Conservation (phyloP, 2,329 filamentous ascomycete genomes). For the Exophiala viscosa region DNA sequence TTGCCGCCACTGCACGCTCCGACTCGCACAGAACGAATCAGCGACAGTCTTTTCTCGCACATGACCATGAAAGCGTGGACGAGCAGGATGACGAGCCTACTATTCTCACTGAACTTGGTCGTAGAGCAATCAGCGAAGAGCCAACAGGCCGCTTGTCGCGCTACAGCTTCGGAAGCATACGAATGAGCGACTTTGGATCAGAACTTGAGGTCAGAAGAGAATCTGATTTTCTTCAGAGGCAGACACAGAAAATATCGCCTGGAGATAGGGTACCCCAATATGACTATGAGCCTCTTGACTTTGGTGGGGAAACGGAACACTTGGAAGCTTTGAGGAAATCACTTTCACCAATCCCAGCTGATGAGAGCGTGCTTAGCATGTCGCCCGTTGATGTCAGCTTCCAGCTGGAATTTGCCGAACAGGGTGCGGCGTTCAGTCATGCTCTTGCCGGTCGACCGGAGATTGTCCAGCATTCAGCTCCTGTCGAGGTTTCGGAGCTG, state of each 20-base stretch:
- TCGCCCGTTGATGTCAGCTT: constrained; percentile 33
- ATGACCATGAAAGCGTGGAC: constrained; percentile 41
- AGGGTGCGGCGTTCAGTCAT: constrained; percentile 32
- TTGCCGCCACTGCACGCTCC: constrained; percentile 2
- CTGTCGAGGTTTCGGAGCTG: neutral
- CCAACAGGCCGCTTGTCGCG: constrained; percentile 39
- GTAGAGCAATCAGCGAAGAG: constrained; percentile 38
- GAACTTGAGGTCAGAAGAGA: constrained; percentile 34
- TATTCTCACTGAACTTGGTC: constrained; percentile 40
- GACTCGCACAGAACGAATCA: constrained; percentile 24
- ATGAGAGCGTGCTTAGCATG: constrained; percentile 33
- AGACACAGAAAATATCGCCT: constrained; percentile 38
- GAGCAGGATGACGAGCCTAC: constrained; percentile 22
- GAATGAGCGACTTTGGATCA: constrained; percentile 51
- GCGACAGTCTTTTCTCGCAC: constrained; percentile 39
- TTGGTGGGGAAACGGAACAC: constrained; percentile 28
- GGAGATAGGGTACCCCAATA: constrained; percentile 39
- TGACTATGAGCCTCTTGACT: constrained; percentile 36
- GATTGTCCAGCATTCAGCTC: neutral
- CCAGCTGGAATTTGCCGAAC: constrained; percentile 27
- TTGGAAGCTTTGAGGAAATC: constrained; percentile 16
- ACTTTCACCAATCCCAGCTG: constrained; percentile 5
- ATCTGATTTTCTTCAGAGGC: constrained; percentile 11
- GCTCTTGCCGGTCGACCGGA: constrained; percentile 16
- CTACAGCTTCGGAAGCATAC: constrained; percentile 41